Conservation (phyloP, 352 stramenopile species). For the Globisporangium heterothallicum region DNA sequence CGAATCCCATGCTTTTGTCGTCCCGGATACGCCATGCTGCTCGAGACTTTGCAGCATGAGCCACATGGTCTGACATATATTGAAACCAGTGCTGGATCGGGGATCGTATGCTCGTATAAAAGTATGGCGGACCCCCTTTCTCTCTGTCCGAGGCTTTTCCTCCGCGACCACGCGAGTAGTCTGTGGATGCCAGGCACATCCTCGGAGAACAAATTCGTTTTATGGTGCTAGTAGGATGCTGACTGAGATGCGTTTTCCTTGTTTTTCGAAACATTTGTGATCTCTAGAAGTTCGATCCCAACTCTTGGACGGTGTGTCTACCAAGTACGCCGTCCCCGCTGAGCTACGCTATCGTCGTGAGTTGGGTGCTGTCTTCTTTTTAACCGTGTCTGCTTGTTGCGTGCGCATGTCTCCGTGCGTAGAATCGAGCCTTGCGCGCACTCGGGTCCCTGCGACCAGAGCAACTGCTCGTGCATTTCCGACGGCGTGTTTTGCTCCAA, state of each 20-base stretch:
- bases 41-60: constrained; percentile 23
- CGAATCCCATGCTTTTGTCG: no score
- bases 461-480: constrained; percentile 84
- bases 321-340: constrained; percentile 56
- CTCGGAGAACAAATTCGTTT: constrained; percentile 7
- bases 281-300: constrained; percentile 34
- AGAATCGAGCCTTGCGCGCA: constrained; percentile 87
- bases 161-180: constrained; percentile 22
- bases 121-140: no score
- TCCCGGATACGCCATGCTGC: constrained; percentile 58
- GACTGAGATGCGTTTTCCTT: background rate
- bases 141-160: no score
- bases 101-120: background rate
- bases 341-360: background rate
- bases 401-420: background rate
- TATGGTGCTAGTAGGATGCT: constrained; percentile 8
- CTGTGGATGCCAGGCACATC: constrained; percentile 16
- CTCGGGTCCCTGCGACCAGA: constrained; percentile 71
- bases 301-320: constrained; percentile 39
- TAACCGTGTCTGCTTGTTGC: background rate
- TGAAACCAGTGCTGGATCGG: constrained; percentile 17
- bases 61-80: constrained; percentile 52
- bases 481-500: constrained; percentile 90
- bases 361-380: background rate
- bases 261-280: no score